Evolutionary conservation across 2,329 filamentous ascomycete species (phyloP).

Genomic region (Cladosporium velox): DNA sequence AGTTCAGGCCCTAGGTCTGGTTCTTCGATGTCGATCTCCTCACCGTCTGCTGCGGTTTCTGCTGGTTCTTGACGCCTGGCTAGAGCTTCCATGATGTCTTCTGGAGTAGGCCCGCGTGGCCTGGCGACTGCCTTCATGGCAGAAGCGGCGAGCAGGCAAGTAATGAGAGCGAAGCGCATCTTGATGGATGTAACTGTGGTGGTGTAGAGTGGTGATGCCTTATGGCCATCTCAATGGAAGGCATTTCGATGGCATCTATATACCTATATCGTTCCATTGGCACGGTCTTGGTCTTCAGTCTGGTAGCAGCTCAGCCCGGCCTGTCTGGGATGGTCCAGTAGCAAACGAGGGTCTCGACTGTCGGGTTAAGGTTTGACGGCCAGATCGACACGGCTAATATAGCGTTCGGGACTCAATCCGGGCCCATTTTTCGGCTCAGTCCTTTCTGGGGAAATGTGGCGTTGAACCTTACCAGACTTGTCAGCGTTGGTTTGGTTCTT

Average conservation of each 20-base stretch:
- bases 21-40: conserved; percentile 6
- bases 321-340: not conserved
- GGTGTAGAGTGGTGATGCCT: not conserved
- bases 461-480: not conserved
- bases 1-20: conserved; percentile 4
- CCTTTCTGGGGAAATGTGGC: conserved; percentile 4
- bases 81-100: not conserved
- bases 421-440: not conserved
- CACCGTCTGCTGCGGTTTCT: conserved; percentile 5
- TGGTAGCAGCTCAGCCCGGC: not conserved
- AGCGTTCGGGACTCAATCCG: not conserved
- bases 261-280: not conserved
- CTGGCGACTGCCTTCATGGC: conserved; percentile 4
- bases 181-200: not conserved
- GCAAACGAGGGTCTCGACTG: conserved; percentile 15
- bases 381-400: conserved; percentile 11
- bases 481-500: not conserved
- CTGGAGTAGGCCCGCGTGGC: conserved; percentile 5
- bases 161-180: conserved; percentile 11
- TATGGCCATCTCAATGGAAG: not conserved
- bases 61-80: conserved; percentile 1
- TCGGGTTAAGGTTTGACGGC: conserved; percentile 4
- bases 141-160: conserved; percentile 2
- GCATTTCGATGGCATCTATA: conserved; percentile 5
- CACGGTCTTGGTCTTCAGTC: not conserved